Evolutionary conservation across 495 filamentous ascomycete genomes (phyloP), one percentile per base, ranked within the genome.

Genomic region (Tuber calosporum): DNA sequence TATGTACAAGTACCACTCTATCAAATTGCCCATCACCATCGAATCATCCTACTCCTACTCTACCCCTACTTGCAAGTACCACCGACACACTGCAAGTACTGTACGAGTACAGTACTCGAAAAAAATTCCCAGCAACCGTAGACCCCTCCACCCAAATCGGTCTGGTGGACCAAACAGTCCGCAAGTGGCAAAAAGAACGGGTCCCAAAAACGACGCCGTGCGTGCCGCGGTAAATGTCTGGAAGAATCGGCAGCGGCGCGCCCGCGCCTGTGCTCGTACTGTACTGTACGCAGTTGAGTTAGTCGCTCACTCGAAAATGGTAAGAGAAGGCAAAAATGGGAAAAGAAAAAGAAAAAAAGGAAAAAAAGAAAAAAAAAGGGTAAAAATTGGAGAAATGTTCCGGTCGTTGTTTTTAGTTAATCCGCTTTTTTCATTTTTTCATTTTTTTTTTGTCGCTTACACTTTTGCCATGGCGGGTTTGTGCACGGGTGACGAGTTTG

Each of bases 221-320:
- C 48, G 48, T 30, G 48, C 48, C 48, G 48, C 48, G 48, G 48
- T 58, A n/a, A 30, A n/a, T n/a, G 48, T 58, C 48, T 58, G 48
- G 48, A 58, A 58, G 48, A 58, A 30, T 58, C 48, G 48, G 48
- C 48, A 58, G 48, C 48, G 48, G 48, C 48, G 22, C n/a, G 48
- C 48, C n/a, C n/a, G n/a, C 48, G 48, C n/a, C n/a, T 58, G 9
- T 40, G 39, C 39, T 40, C 39, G 39, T 40, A 40, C 39, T 7
- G 20, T 48, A 48, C 19, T 4, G 38, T 39, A 0, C 39, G 8
- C 39, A n/a, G 7, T n/a, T n/a, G n/a, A n/a, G n/a, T n/a, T n/a
- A n/a, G n/a, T n/a, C n/a, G n/a, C n/a, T n/a, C n/a, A n/a, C n/a
- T n/a, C n/a, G 20, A 5, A 48, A 48, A n/a, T 48, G 20, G n/a